phyloP scores from a whole-genome alignment of 345 rosid genomes.

The Lagerstroemia speciosa region DNA sequence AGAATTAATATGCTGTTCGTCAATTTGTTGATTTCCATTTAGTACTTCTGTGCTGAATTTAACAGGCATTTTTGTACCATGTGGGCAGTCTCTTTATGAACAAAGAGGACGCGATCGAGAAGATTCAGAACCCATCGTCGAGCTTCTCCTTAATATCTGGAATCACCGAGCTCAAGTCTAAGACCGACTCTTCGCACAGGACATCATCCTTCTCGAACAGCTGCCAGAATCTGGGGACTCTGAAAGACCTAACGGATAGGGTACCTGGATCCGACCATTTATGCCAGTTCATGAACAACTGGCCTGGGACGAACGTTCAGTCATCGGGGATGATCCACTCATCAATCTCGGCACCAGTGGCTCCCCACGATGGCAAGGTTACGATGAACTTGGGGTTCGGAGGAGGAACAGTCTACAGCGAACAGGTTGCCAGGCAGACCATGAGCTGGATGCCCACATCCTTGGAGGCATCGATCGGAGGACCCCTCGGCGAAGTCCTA shows the following conservation, averaged over 20 bases:
- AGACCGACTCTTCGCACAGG: conserved; percentile 8
- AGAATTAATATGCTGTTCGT: neutral
- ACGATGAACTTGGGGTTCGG: conserved; percentile 36
- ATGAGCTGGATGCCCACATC: conserved; percentile 41
- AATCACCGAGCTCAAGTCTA: conserved; percentile 19
- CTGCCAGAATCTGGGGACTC: conserved; percentile 31
- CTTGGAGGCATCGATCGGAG: conserved; percentile 59
- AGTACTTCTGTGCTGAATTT: neutral
- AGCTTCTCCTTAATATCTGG: too few relatives aligned
- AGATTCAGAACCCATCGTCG: too few relatives aligned
- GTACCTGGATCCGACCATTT: conserved; percentile 38
- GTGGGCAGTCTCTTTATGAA: too few relatives aligned
- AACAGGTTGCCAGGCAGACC: conserved; percentile 32
- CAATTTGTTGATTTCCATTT: neutral
- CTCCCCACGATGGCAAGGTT: conserved; percentile 32
- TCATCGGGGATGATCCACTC: conserved; percentile 46
- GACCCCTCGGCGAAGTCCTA: conserved; percentile 68
- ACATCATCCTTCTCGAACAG: conserved; percentile 20
- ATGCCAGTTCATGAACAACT: conserved; percentile 55
- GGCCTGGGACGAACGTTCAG: conserved; percentile 33
- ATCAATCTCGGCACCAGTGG: conserved; percentile 44
- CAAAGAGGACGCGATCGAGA: too few relatives aligned
- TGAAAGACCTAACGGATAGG: conserved; percentile 25
- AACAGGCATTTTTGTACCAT: neutral
- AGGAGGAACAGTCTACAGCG: conserved; percentile 27